Conservation (phyloP, 352 stramenopile genomes). For the Globisporangium nagaii region DNA sequence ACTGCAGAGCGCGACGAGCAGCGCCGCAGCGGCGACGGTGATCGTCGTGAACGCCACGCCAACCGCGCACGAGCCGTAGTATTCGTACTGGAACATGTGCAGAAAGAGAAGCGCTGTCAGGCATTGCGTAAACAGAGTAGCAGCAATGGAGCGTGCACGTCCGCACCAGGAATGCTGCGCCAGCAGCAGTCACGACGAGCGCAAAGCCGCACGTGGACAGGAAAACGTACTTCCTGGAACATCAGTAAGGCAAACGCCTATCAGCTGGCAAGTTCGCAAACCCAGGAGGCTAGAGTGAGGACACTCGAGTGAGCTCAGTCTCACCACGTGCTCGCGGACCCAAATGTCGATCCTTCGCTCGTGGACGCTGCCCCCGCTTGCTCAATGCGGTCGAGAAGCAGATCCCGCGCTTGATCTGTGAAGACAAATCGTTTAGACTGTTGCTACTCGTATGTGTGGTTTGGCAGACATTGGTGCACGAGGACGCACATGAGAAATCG, state of each 20-base stretch:
- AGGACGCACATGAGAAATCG: conserved; percentile 59
- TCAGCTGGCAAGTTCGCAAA: too few species aligned
- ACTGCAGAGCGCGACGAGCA: conserved; percentile 61
- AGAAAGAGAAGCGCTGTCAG: too few species aligned
- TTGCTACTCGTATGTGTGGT: neutral
- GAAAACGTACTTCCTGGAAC: conserved; percentile 36
- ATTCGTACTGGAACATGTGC: conserved; percentile 61
- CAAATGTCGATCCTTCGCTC: neutral
- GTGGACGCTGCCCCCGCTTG: conserved; percentile 6
- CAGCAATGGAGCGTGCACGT: neutral
- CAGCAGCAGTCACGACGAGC: conserved; percentile 43
- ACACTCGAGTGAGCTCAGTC: too few species aligned
- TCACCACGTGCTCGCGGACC: neutral
- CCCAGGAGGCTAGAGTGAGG: too few species aligned
- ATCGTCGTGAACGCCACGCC: conserved; percentile 83
- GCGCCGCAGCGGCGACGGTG: conserved; percentile 68
- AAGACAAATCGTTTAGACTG: neutral
- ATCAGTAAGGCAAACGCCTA: too few species aligned
- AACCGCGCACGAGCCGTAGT: conserved; percentile 78
- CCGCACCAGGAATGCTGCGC: conserved; percentile 44
- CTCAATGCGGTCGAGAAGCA: conserved; percentile 49
- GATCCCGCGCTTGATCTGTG: conserved; percentile 56
- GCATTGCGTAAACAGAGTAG: too few species aligned
- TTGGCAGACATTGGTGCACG: neutral
- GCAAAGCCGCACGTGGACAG: conserved; percentile 57